Base-by-base conservation (phyloP, 495 filamentous ascomycete genomes). In the Xanthoparmelia taractica region DNA sequence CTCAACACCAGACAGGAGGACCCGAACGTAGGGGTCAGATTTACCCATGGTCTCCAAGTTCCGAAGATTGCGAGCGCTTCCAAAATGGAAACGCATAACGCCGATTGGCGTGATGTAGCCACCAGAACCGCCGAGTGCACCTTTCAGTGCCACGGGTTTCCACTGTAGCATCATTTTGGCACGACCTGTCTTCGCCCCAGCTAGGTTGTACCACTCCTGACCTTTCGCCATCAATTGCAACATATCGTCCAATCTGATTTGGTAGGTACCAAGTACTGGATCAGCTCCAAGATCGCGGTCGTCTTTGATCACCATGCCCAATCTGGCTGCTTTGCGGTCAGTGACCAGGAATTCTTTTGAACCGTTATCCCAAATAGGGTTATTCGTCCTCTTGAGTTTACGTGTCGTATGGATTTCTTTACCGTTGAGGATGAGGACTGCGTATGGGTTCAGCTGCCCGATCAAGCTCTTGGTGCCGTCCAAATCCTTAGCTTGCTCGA, bases 1-100 rank as follows among this genome's bases (percentile, higher is more conserved):
- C 69, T 93, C 87, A 57, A 97, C 82, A 36, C 94, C 93, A 37
- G 91, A 95, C 36, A 96, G 82, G 52, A 97, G 77, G 12, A 97
- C 87, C 23, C 92, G 86, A 31, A 83, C 90, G 70, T 97, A 99
- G 0, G 94, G 90, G 73, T 99, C 94, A 15, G 93, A 97, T 76
- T 97, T 97, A 74, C 94, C 95, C 76, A 99, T 84, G 48, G 90
- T 87, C 71, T 99, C 94, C 59, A 97, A 76, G 72, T 99, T 99
- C 54, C 91, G 90, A 27, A 99, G 82, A 60, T 91, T 80, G 55
- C 80, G 82, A 34, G 89, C 94, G 60, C 81, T 84, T 76, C 88
- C 85, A 78, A 97, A 96, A 72, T 99, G 92, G 66, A 99, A 77
- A 63, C 94, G 85, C 84, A 97, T 86, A 45, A 97, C 92, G 71